A percentile compares a stretch with the other conserved stretches of the same genome.
Evolutionary conservation across 2,329 filamentous ascomycete species (phyloP).

Genomic region (Pezicula radicicola): DNA sequence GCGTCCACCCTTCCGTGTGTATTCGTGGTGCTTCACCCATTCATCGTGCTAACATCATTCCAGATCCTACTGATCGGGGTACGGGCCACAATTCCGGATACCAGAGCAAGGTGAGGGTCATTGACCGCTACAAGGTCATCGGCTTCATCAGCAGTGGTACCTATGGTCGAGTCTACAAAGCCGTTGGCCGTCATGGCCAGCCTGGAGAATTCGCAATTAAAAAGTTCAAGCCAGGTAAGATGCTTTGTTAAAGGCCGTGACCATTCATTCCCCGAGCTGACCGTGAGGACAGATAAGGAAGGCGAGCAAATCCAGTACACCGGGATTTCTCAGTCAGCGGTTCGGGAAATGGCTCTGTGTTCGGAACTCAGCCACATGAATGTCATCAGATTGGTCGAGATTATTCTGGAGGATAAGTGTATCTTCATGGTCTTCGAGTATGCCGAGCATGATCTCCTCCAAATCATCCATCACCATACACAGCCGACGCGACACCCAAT

Average conservation of each 20-base stretch:
- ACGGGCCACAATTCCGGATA: conserved; percentile 45
- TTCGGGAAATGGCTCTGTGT: conserved; percentile 96
- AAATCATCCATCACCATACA: conserved; percentile 96
- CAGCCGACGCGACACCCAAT: conserved; percentile 86
- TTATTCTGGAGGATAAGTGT: conserved; percentile 96
- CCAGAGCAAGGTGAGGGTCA: conserved; percentile 80
- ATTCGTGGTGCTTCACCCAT: neutral
- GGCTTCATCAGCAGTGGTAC: conserved; percentile 98
- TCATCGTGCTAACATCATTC: conserved; percentile 31
- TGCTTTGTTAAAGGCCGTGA: neutral
- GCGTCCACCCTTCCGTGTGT: conserved; percentile 17
- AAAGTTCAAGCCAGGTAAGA: conserved; percentile 58
- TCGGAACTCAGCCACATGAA: conserved; percentile 87
- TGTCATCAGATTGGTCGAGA: conserved; percentile 87
- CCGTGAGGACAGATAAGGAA: conserved; percentile 68
- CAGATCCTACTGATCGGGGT: conserved; percentile 53
- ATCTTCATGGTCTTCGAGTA: conserved; percentile 99
- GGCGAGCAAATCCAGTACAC: conserved; percentile 94
- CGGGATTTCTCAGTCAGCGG: conserved; percentile 93
- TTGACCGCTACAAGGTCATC: conserved; percentile 92
- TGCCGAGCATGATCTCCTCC: conserved; percentile 92
- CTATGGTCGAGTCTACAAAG: conserved; percentile 98
- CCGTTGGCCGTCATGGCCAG: conserved; percentile 69
- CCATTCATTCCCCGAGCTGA: neutral
- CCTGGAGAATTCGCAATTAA: conserved; percentile 94